Base-by-base conservation (phyloP, 257 asterid genomes). In the Ligustrum vulgare region DNA sequence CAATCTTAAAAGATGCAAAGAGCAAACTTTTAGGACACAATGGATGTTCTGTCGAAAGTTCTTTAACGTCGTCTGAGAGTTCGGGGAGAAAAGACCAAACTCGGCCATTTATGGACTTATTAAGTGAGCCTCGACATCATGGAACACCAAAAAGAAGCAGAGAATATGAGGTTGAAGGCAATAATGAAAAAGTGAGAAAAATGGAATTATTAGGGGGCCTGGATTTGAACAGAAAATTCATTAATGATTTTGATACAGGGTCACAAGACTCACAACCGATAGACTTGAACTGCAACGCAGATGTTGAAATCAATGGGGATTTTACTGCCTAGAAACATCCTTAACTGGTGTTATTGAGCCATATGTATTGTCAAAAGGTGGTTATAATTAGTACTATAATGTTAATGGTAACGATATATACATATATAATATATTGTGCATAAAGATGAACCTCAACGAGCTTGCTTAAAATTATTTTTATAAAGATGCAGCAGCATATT, bases 31-130 rank as follows among this genome's bases (percentile, higher is more conserved):
- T 77, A 37, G 72, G 66, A 37, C 82, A 77, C 12, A 84, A 81
- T 22, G 72, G 88, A 69, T 75, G 81, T 69, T 93, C 97, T 0
- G 41, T 87, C 2, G 98, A 93, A 67, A 93, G 94, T 68, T 93
- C 96, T 0, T 78, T 87, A 71, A 93, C 97, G 65, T 90, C 98
- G 3, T 87, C 93, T 1, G 98, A 87, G 66, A 85, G 85, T 80
- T 87, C 96, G 28, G 93, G 45, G 28, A 66, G 81, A 51, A 88
- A 82, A 68, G 89, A 88, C 34, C 80, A 64, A 60, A 60, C 72
- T 60, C 82, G 71, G 41, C 31, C 41, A 39, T 41, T 72, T 79
- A 67, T 75, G 69, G 69, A 67, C 31, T 28, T 28, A 25, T 41
- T 74, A 56, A 74, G 23, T 25, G 5, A 77, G 56, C 35, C 74